These are phyloP conservation scores for Nicotiana sylvestris DNA, from an alignment of 257 asterid genomes.

Conservation along the genomic window DNA sequence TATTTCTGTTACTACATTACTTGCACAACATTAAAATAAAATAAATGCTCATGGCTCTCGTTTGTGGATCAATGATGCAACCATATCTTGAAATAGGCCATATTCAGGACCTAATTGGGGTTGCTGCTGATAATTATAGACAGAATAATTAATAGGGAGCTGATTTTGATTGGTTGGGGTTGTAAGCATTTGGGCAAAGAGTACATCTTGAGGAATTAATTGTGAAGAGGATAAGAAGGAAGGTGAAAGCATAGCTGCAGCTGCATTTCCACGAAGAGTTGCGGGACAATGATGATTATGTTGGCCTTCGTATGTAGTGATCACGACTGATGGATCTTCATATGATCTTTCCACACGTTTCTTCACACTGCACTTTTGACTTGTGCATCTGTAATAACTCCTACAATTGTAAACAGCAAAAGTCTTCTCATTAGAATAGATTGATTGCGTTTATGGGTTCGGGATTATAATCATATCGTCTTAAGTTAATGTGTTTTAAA, in stretches of 20 bases:
- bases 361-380: conserved; percentile 75
- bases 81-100: conserved; percentile 21
- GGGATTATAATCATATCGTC: too few species aligned
- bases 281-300: conserved; percentile 88
- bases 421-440: too few species aligned
- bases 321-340: conserved; percentile 68
- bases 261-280: conserved; percentile 51
- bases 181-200: conserved; percentile 30
- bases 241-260: conserved; percentile 37
- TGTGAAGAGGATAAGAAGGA: conserved; percentile 32
- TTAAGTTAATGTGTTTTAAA: too few species aligned
- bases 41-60: not conserved
- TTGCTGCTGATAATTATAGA: conserved; percentile 15
- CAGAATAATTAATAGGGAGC: conserved; percentile 2
- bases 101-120: conserved; percentile 13
- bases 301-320: conserved; percentile 89
- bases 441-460: too few species aligned
- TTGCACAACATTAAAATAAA: not conserved
- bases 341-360: conserved; percentile 79
- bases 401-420: conserved; percentile 19
- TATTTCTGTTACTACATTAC: not conserved
- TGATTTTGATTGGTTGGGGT: conserved; percentile 12
- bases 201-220: conserved; percentile 24
- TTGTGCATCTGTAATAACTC: conserved; percentile 86
- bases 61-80: conserved; percentile 14